These are phyloP conservation scores for Penicillium thymicola DNA, from an alignment of 2,329 filamentous ascomycete genomes.

Conservation along the genomic window DNA sequence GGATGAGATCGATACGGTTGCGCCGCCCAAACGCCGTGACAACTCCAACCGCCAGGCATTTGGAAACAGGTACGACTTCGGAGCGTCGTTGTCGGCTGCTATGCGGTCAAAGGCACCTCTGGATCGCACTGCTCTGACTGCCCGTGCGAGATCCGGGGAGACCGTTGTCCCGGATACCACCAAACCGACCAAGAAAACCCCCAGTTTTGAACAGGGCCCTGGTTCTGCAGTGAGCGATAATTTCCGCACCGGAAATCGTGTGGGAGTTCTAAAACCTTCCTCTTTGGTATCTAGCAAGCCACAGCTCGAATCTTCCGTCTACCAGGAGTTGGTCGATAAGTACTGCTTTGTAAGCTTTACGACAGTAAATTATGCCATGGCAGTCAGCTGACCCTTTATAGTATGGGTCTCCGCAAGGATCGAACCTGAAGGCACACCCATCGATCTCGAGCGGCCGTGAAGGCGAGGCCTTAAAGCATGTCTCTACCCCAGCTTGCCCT, in stretches of 20 bases:
- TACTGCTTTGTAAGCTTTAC: constrained; percentile 97
- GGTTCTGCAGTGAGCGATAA: constrained; percentile 20
- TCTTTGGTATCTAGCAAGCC: constrained; percentile 60
- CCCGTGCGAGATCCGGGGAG: constrained; percentile 53
- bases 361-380: background rate
- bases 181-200: constrained; percentile 12
- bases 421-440: constrained; percentile 18
- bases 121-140: constrained; percentile 57
- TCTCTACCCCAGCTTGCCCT: constrained; percentile 15
- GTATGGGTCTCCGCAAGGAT: constrained; percentile 51
- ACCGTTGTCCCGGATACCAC: constrained; percentile 6
- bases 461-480: constrained; percentile 10
- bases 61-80: constrained; percentile 92
- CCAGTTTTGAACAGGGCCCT: constrained; percentile 14
- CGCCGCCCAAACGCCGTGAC: constrained; percentile 45
- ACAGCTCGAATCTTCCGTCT: constrained; percentile 78
- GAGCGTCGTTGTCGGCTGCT: constrained; percentile 81
- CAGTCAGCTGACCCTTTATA: constrained; percentile 28
- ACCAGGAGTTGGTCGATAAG: constrained; percentile 96
- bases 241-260: constrained; percentile 10
- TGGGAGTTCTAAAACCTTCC: constrained; percentile 47
- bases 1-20: constrained; percentile 60
- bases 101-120: constrained; percentile 65
- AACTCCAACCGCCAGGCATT: constrained; percentile 67
- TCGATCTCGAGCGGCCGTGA: constrained; percentile 13